A percentile compares a stretch with the other conserved stretches of the same genome.
phyloP scores from a whole-genome alignment of 2,329 filamentous ascomycete species.

The Neoarthrinium moseri region DNA sequence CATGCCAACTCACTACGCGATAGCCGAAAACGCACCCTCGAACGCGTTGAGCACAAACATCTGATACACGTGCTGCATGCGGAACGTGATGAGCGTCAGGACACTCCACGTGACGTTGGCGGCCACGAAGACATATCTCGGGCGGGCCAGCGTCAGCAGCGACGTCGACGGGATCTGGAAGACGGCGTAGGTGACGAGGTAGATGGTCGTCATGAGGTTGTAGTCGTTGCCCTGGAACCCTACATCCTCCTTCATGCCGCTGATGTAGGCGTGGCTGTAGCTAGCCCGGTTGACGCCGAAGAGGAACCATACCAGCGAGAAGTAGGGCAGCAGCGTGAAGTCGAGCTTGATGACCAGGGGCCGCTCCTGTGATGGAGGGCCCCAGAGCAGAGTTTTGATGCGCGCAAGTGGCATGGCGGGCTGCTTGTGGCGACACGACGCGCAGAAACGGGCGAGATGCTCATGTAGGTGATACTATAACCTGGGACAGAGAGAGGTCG shows the following conservation, averaged over 20 bases:
- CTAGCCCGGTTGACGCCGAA: conserved; percentile 43
- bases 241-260: conserved; percentile 36
- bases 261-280: conserved; percentile 41
- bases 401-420: not conserved
- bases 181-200: conserved; percentile 36
- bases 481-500: too few relatives aligned
- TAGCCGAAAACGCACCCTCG: conserved; percentile 29
- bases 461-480: too few relatives aligned
- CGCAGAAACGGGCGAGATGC: too few relatives aligned
- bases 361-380: conserved; percentile 17
- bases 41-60: conserved; percentile 34
- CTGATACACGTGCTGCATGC: conserved; percentile 29
- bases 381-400: conserved; percentile 9
- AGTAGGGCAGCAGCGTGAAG: conserved; percentile 40
- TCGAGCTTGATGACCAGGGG: conserved; percentile 37
- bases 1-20: conserved; percentile 28
- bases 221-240: conserved; percentile 32
- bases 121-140: conserved; percentile 33
- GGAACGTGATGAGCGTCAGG: conserved; percentile 27
- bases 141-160: conserved; percentile 33
- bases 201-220: conserved; percentile 29
- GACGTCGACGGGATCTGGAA: conserved; percentile 40
- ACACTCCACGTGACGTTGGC: conserved; percentile 30
- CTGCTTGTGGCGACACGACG: too few relatives aligned
- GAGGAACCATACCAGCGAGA: conserved; percentile 45